phyloP scores from a whole-genome alignment of 129 eudicot genomes.

The Tanacetum coccineum region DNA sequence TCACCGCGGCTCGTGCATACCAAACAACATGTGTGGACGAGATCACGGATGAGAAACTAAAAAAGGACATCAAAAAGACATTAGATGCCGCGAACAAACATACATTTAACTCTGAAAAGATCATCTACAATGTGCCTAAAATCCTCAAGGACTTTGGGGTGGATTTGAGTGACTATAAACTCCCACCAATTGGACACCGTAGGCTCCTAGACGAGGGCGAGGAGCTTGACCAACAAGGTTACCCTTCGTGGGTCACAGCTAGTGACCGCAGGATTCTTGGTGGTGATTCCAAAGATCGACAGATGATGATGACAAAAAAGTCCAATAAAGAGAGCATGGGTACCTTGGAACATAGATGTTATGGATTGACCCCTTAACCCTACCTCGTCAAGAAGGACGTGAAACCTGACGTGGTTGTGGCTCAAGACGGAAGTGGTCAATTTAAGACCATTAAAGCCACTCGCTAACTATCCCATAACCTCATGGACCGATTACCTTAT shows the following conservation, averaged over 20 bases:
- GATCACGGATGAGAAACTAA: constrained; percentile 28
- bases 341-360: no score
- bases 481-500: constrained; percentile 42
- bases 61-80: constrained; percentile 25
- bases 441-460: constrained; percentile 53
- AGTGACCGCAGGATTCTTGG: constrained; percentile 51
- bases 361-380: constrained; percentile 26
- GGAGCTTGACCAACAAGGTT: constrained; percentile 26
- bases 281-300: neutral
- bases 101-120: constrained; percentile 50
- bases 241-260: constrained; percentile 45
- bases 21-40: constrained; percentile 44
- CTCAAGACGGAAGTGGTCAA: constrained; percentile 61
- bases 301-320: no score
- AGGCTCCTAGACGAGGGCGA: constrained; percentile 33
- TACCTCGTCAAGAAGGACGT: neutral
- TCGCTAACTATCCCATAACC: constrained; percentile 40
- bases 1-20: constrained; percentile 41
- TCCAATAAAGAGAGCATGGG: neutral
- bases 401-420: constrained; percentile 54
- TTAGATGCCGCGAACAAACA: constrained; percentile 43
- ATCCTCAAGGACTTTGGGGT: constrained; percentile 36
- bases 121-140: constrained; percentile 30
- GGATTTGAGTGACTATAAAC: constrained; percentile 2
- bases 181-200: constrained; percentile 22